phyloP scores from a whole-genome alignment of 2,329 filamentous ascomycete species.

The Tolypocladium tundrense region DNA sequence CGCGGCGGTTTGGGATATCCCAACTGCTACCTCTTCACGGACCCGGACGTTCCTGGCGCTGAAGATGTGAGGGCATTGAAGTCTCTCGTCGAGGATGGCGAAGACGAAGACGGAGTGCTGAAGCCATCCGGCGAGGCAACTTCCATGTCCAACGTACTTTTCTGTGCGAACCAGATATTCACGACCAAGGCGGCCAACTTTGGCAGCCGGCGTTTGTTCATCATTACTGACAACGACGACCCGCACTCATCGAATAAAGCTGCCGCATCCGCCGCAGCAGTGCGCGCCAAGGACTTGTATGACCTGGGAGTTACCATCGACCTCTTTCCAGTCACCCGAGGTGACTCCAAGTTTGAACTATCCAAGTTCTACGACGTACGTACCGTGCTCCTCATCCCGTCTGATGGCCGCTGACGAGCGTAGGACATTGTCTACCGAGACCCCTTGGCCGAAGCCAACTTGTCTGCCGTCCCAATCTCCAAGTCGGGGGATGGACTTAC shows the following conservation, averaged over 20 bases:
- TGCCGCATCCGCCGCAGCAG: conserved; percentile 64
- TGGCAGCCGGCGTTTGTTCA: conserved; percentile 81
- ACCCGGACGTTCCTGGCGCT: conserved; percentile 79
- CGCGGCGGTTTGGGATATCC: conserved; percentile 60
- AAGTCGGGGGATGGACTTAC: conserved; percentile 66
- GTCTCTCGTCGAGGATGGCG: conserved; percentile 66
- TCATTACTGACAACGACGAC: conserved; percentile 89
- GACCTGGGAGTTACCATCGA: conserved; percentile 88
- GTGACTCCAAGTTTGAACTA: conserved; percentile 63
- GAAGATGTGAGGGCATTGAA: conserved; percentile 76
- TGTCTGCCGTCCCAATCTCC: conserved; percentile 45
- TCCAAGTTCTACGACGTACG: conserved; percentile 83
- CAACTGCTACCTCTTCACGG: conserved; percentile 83
- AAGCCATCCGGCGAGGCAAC: conserved; percentile 58
- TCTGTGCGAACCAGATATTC: conserved; percentile 94
- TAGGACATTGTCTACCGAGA: conserved; percentile 87
- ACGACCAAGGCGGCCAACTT: conserved; percentile 93
- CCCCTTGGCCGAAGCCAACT: conserved; percentile 55
- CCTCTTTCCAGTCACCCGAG: conserved; percentile 75
- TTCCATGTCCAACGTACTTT: conserved; percentile 81
- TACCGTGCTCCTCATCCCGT: not conserved
- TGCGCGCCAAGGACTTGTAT: conserved; percentile 88
- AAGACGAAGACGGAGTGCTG: conserved; percentile 59
- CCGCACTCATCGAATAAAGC: conserved; percentile 67
- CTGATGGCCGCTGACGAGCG: conserved; percentile 1